Percentiles rank a stretch among this genome's conserved stretches.
Conservation (phyloP, 2,329 filamentous ascomycete genomes). For the Colletotrichum brevisporum region DNA sequence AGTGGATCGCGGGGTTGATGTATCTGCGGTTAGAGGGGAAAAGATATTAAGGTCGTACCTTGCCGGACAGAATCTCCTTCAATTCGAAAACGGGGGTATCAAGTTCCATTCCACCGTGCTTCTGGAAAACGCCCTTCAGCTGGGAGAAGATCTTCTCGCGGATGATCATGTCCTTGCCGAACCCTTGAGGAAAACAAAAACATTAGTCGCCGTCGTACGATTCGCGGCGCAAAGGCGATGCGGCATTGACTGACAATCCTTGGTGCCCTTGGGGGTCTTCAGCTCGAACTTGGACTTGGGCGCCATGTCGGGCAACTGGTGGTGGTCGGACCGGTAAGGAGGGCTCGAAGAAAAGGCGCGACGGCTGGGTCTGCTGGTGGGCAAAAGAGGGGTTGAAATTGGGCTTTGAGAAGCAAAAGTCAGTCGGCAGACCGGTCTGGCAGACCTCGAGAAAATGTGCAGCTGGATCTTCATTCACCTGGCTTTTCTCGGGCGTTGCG, state of each 20-base stretch:
- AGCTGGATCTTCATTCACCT: slow-evolving; percentile 41
- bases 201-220: slow-evolving; percentile 34
- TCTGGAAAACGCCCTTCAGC: slow-evolving; percentile 85
- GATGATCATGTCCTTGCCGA: slow-evolving; percentile 83
- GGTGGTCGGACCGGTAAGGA: slow-evolving; percentile 10
- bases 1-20: slow-evolving; percentile 35
- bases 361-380: slow-evolving; percentile 17
- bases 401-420: slow-evolving; percentile 40
- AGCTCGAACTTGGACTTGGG: slow-evolving; percentile 73
- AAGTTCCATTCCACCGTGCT: slow-evolving; percentile 83
- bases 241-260: slow-evolving; percentile 73
- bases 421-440: slow-evolving; percentile 40
- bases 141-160: slow-evolving; percentile 84
- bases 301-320: slow-evolving; percentile 48
- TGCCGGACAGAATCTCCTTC: slow-evolving; percentile 87
- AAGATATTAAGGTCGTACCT: slow-evolving; percentile 54
- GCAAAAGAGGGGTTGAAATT: slow-evolving; percentile 37
- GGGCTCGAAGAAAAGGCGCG: slow-evolving; percentile 27
- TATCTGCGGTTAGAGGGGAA: not conserved
- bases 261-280: slow-evolving; percentile 92
- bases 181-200: slow-evolving; percentile 60
- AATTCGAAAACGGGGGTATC: slow-evolving; percentile 90
- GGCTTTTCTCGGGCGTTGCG: slow-evolving; percentile 35
- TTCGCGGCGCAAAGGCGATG: slow-evolving; percentile 36
- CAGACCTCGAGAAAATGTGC: slow-evolving; percentile 41